Conservation (phyloP, 129 eudicot species). For the Artemisia tridentata region DNA sequence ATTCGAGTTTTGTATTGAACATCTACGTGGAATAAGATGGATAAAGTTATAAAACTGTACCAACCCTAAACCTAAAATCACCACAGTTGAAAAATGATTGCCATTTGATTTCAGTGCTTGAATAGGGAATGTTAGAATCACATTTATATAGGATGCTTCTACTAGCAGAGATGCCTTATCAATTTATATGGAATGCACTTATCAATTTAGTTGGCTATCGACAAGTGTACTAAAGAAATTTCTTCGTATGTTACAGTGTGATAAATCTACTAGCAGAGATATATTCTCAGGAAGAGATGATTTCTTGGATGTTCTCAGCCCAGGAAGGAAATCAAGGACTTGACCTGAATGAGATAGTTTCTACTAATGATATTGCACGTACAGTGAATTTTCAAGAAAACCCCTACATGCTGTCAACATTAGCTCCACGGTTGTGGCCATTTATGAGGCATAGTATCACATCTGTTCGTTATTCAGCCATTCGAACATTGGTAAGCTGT, state of each 20-base stretch:
- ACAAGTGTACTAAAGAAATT: slow-evolving; percentile 21
- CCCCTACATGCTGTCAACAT: slow-evolving; percentile 73
- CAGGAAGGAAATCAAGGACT: slow-evolving; percentile 48
- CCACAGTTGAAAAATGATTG: too few species aligned
- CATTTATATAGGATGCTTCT: too few species aligned
- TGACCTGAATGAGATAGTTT: slow-evolving; percentile 75
- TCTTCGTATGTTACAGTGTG: slow-evolving; percentile 56
- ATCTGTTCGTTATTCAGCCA: slow-evolving; percentile 89
- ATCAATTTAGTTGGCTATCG: too few species aligned
- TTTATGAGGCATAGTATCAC: slow-evolving; percentile 98
- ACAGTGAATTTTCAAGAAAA: slow-evolving; percentile 54
- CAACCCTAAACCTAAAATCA: too few species aligned
- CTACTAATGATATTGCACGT: slow-evolving; percentile 48
- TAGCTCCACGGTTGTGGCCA: slow-evolving; percentile 97
- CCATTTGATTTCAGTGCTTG: too few species aligned
- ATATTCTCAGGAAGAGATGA: slow-evolving; percentile 91
- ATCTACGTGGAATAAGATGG: too few species aligned
- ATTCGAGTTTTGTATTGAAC: too few species aligned
- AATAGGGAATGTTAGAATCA: too few species aligned
- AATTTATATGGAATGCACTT: too few species aligned
- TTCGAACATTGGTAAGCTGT: slow-evolving; percentile 73
- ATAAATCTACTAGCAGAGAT: slow-evolving; percentile 96
- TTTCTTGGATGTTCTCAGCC: slow-evolving; percentile 62
- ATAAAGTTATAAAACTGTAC: too few species aligned
- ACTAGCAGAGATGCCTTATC: too few species aligned